phyloP scores from a whole-genome alignment of 2,329 filamentous ascomycete genomes.

The Botrytis hyacinthi region DNA sequence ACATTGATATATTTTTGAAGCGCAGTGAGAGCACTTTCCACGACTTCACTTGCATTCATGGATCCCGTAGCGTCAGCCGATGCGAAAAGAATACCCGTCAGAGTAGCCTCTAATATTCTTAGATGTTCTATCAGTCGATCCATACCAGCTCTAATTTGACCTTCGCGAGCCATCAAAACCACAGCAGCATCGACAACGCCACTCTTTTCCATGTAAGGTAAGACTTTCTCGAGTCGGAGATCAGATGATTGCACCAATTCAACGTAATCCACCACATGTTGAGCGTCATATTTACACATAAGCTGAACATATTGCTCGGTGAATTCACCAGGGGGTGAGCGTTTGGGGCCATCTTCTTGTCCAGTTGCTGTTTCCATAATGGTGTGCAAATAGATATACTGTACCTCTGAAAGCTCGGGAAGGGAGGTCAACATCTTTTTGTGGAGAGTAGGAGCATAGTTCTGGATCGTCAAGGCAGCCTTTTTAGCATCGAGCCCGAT shows the following conservation, averaged over 20 bases:
- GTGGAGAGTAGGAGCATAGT: slow-evolving; percentile 55
- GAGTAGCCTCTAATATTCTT: slow-evolving; percentile 71
- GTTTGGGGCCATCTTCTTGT: slow-evolving; percentile 40
- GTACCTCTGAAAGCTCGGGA: slow-evolving; percentile 52
- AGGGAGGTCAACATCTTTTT: slow-evolving; percentile 53
- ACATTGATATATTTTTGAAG: slow-evolving; percentile 89
- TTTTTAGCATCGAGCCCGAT: slow-evolving; percentile 54
- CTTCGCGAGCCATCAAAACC: slow-evolving; percentile 84
- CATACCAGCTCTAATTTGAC: slow-evolving; percentile 81
- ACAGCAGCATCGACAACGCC: slow-evolving; percentile 92
- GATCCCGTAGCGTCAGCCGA: slow-evolving; percentile 55
- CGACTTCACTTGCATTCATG: slow-evolving; percentile 57
- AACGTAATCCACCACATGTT: slow-evolving; percentile 83
- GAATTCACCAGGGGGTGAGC: slow-evolving; percentile 56
- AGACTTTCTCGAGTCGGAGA: slow-evolving; percentile 72
- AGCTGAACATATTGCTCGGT: slow-evolving; percentile 83
- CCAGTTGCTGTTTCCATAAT: slow-evolving; percentile 63
- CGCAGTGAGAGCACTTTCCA: slow-evolving; percentile 70
- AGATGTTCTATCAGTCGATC: slow-evolving; percentile 79
- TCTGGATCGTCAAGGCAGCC: slow-evolving; percentile 56
- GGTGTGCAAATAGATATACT: slow-evolving; percentile 64
- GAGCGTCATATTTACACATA: slow-evolving; percentile 82
- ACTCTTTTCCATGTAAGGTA: slow-evolving; percentile 84
- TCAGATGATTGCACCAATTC: slow-evolving; percentile 72
- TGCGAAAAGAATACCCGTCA: slow-evolving; percentile 70